These are phyloP conservation scores for Naganishia albida DNA, from an alignment of 1,284 basidiomycete species.

Conservation along the genomic window DNA sequence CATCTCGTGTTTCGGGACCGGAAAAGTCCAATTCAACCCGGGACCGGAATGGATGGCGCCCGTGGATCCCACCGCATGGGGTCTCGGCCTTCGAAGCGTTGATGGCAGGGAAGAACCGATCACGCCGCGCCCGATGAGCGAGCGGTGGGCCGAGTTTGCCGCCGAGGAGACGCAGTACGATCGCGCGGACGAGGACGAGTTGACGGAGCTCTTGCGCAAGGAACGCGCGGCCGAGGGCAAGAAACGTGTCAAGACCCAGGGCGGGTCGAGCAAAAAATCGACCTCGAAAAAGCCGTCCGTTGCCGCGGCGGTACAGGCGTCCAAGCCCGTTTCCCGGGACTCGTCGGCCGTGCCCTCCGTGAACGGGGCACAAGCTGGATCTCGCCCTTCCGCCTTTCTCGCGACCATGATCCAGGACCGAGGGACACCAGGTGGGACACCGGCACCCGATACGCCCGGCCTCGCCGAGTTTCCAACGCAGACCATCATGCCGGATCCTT, in stretches of 20 bases:
- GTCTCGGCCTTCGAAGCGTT: conserved; percentile 47
- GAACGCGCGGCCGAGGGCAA: conserved; percentile 36
- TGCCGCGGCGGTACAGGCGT: conserved; percentile 13
- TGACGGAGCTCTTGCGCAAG: conserved; percentile 37
- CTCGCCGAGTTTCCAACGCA: not conserved
- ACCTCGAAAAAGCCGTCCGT: conserved; percentile 8
- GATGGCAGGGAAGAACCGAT: conserved; percentile 6
- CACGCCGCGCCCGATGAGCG: conserved; percentile 41
- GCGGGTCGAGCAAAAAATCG: conserved; percentile 4
- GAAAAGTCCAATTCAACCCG: conserved; percentile 78
- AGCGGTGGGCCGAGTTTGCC: conserved; percentile 47
- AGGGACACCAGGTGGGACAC: conserved; percentile 13
- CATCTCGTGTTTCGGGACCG: conserved; percentile 89
- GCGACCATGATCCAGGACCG: conserved; percentile 23
- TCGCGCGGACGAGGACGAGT: conserved; percentile 46
- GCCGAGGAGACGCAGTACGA: conserved; percentile 47
- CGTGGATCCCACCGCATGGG: conserved; percentile 20
- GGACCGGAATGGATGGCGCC: conserved; percentile 84
- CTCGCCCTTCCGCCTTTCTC: not conserved
- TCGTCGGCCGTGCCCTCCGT: conserved; percentile 11
- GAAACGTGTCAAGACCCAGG: conserved; percentile 1
- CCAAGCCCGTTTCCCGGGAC: conserved; percentile 9
- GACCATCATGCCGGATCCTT: not conserved
- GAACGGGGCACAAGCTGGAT: not conserved
- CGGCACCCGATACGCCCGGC: conserved; percentile 11